Evolutionary conservation across 208 protist species (phyloP).

Genomic region (Acanthamoeba royreba): DNA sequence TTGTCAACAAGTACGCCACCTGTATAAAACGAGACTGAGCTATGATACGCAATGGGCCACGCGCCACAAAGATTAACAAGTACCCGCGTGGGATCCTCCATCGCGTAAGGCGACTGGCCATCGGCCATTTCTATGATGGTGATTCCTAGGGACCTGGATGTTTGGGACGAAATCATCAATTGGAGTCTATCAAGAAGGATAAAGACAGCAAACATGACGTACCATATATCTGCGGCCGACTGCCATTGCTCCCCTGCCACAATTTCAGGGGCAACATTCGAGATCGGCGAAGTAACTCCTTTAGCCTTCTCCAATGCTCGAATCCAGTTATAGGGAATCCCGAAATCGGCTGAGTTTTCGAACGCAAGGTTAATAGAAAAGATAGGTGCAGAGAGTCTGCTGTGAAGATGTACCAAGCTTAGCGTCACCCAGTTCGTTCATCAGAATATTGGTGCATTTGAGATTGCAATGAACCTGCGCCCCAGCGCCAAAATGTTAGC

Average conservation of each 20-base stretch:
- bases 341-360: neutral
- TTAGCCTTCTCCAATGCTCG: neutral
- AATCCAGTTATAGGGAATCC: neutral
- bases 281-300: neutral
- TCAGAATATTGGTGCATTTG: conserved; percentile 14
- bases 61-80: neutral
- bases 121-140: conserved; percentile 21
- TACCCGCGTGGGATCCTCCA: conserved; percentile 25
- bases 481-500: too few species aligned
- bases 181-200: too few species aligned
- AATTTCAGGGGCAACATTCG: neutral
- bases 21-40: neutral
- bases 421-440: conserved; percentile 35
- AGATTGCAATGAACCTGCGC: neutral
- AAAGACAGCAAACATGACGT: neutral
- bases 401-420: neutral
- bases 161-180: neutral
- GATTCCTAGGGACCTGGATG: neutral
- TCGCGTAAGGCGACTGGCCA: neutral
- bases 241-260: neutral
- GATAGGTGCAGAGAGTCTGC: too few species aligned
- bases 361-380: neutral
- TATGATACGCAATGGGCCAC: neutral
- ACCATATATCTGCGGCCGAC: neutral
- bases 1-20: neutral